phyloP scores from a whole-genome alignment of 257 asterid genomes.

The Solanum dulcamara region DNA sequence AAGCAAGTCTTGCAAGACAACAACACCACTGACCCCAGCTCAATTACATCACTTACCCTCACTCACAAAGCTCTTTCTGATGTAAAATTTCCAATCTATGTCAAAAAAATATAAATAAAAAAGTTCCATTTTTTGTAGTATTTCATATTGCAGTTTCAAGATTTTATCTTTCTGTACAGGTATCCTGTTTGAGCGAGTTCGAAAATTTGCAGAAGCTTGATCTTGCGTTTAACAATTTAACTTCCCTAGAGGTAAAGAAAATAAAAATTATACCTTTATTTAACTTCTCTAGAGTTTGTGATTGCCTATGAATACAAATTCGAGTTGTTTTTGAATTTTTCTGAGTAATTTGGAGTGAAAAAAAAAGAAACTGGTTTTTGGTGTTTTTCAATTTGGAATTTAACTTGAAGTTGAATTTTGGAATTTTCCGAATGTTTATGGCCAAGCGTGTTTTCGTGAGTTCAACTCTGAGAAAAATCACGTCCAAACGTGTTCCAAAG shows the following conservation, averaged over 20 bases:
- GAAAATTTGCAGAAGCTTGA: conserved; percentile 73
- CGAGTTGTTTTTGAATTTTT: too few relatives aligned
- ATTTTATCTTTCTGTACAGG: conserved; percentile 20
- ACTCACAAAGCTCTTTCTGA: conserved; percentile 84
- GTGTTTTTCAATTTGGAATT: too few relatives aligned
- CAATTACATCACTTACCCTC: conserved; percentile 52
- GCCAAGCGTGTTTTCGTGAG: too few relatives aligned
- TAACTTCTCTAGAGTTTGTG: too few relatives aligned
- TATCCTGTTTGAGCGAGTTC: conserved; percentile 80
- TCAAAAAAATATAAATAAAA: neutral
- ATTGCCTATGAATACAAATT: too few relatives aligned
- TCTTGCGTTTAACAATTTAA: conserved; percentile 63
- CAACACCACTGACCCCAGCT: conserved; percentile 37
- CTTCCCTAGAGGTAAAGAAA: conserved; percentile 58
- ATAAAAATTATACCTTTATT: neutral
- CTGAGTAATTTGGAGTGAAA: too few relatives aligned
- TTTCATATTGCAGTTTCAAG: neutral
- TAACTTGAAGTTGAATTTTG: too few relatives aligned
- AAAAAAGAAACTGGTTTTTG: too few relatives aligned
- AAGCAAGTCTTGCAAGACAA: conserved; percentile 57
- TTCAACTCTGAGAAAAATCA: too few relatives aligned
- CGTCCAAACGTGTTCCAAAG: too few relatives aligned
- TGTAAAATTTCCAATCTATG: conserved; percentile 23
- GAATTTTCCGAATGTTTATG: too few relatives aligned
- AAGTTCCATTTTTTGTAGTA: neutral